These are phyloP conservation scores for Fusarium tanahbumbuense DNA, from an alignment of 2,329 filamentous ascomycete species.

Conservation along the genomic window DNA sequence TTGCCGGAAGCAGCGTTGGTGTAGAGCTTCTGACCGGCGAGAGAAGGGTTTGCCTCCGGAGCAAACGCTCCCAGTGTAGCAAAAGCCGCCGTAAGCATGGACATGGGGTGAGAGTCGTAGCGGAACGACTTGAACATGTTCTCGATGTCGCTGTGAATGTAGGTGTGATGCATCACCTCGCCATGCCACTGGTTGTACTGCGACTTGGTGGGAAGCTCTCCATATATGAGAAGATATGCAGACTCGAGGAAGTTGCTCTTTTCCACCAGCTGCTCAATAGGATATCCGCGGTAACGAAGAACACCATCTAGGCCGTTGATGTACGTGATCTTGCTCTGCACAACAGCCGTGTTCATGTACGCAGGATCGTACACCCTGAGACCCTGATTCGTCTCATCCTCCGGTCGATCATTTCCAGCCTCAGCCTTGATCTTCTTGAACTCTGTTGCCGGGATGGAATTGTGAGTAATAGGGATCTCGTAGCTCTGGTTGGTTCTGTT, in stretches of 20 bases:
- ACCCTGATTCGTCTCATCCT: slow-evolving; percentile 61
- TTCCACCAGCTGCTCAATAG: slow-evolving; percentile 62
- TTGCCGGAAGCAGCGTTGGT: slow-evolving; percentile 58
- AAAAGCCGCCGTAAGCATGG: slow-evolving; percentile 62
- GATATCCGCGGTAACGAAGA: slow-evolving; percentile 64
- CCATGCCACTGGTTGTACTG: slow-evolving; percentile 58
- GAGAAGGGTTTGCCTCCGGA: slow-evolving; percentile 62
- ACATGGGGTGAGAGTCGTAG: slow-evolving; percentile 65
- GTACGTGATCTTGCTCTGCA: slow-evolving; percentile 63
- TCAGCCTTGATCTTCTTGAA: slow-evolving; percentile 62
- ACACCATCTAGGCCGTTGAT: slow-evolving; percentile 65
- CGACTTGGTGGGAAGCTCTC: slow-evolving; percentile 58
- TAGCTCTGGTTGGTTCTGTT: slow-evolving; percentile 62
- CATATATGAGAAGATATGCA: slow-evolving; percentile 63
- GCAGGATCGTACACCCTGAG: slow-evolving; percentile 64
- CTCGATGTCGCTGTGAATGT: slow-evolving; percentile 61
- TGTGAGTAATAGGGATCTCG: slow-evolving; percentile 62
- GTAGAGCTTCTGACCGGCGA: slow-evolving; percentile 63
- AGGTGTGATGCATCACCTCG: slow-evolving; percentile 64
- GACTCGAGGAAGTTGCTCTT: slow-evolving; percentile 63
- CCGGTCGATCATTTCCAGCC: slow-evolving; percentile 51
- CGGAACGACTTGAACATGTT: slow-evolving; percentile 63
- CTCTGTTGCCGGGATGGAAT: slow-evolving; percentile 62
- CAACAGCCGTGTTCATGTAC: slow-evolving; percentile 65
- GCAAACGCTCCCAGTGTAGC: slow-evolving; percentile 62